Conservation (phyloP, 768 basidiomycete genomes). For the Sistotremastrum niveocremeum region DNA sequence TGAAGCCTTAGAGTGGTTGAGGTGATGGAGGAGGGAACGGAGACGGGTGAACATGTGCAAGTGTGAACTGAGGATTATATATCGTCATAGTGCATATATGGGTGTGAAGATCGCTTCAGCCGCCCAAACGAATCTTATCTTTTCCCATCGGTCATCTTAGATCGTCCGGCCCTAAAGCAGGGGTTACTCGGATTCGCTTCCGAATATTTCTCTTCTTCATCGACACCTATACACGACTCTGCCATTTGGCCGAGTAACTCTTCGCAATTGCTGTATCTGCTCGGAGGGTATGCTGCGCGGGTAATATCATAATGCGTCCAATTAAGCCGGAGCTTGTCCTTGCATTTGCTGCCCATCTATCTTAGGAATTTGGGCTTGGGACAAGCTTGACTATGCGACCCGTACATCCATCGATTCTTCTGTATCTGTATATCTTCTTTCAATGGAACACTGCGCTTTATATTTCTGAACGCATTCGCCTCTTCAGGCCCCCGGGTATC, state of each 20-base stretch:
- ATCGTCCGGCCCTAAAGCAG: background rate
- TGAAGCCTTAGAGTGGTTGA: conserved; percentile 17
- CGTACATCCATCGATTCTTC: conserved; percentile 28
- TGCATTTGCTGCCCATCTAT: conserved; percentile 23
- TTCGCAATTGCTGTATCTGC: conserved; percentile 22
- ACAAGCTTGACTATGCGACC: conserved; percentile 67
- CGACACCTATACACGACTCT: conserved; percentile 27
- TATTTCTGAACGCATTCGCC: no score
- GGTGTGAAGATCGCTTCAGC: background rate
- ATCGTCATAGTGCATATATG: background rate
- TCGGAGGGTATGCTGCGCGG: conserved; percentile 40
- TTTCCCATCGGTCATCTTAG: background rate
- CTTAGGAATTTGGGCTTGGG: conserved; percentile 29
- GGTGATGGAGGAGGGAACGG: conserved; percentile 25
- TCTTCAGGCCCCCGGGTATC: no score
- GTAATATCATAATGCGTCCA: conserved; percentile 31
- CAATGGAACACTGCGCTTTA: no score
- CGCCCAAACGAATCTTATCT: background rate
- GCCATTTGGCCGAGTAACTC: conserved; percentile 38
- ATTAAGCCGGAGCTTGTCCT: conserved; percentile 71
- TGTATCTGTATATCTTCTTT: no score
- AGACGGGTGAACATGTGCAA: conserved; percentile 22
- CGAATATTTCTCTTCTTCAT: conserved; percentile 12
- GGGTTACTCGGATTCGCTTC: conserved; percentile 6
- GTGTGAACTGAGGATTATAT: background rate